Evolutionary conservation across 1,284 basidiomycete genomes (phyloP), one percentile per base, ranked within the genome.

Genomic region (Grifola frondosa): DNA sequence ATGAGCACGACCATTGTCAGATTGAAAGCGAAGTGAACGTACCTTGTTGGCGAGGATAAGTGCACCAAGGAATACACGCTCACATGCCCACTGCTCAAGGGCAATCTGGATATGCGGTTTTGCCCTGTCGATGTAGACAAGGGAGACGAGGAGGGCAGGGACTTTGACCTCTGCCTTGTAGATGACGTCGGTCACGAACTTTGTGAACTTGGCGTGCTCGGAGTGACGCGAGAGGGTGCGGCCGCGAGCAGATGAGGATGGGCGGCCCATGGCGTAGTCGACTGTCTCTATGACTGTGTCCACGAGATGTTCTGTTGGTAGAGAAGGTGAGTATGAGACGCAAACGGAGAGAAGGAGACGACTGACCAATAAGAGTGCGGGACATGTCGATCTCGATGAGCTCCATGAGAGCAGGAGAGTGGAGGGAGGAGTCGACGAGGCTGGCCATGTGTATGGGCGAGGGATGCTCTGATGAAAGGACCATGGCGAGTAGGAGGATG

Each of bases 11-110:
- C 40, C 37, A 56, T 38, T n/a, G n/a, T n/a, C 44, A 26, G 32
- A 48, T 48, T 32, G 22, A 28, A 29, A 50, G 36, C 30, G 40
- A 50, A 38, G 31, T 16, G 33, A 40, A 64, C 73, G 59, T 63
- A 84, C 84, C 74, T 87, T 87, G 66, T 79, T 81, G 6, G 84
- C 84, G 30, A 77, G 68, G 60, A 87, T 86, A 50, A 88, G 60
- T 24, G 84, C 80, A 40, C 84, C 84, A 29, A 87, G 72, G 63
- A 87, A 86, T 17, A 87, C 84, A 44, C 84, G 77, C 62, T 87
- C 85, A 37, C 81, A 71, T n/a, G 84, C 84, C 84, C 84, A 87
- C 54, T 87, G 80, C 60, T 85, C 83, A 50, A 85, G 67, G 11
- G 83, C 83, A 50, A 87, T 87, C 57, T 84, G 80, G 30, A 87